A percentile compares a stretch with the other conserved stretches of the same genome.
phyloP scores from a whole-genome alignment of 768 basidiomycete species.

The Mycena maculata region DNA sequence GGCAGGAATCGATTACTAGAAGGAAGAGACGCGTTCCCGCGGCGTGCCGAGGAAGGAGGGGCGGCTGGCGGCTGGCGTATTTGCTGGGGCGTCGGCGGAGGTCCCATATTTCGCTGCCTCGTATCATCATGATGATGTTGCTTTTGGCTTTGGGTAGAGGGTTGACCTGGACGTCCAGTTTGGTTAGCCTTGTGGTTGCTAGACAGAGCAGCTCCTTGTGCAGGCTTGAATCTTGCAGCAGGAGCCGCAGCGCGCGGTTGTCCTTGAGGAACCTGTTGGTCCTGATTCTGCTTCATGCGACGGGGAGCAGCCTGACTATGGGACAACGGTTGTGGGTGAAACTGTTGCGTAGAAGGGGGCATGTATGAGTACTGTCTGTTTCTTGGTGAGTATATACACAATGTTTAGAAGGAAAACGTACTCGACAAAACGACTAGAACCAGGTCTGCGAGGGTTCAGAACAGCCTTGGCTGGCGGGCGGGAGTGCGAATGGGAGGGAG shows the following conservation, averaged over 20 bases:
- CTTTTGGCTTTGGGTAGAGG: slow-evolving; percentile 27
- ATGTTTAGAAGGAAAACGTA: slow-evolving; percentile 33
- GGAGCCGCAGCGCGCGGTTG: slow-evolving; percentile 36
- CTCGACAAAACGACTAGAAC: slow-evolving; percentile 64
- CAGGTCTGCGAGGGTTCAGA: slow-evolving; percentile 53
- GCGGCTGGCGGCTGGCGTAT: slow-evolving; percentile 41
- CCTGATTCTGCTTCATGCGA: slow-evolving; percentile 43
- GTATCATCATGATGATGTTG: slow-evolving; percentile 36
- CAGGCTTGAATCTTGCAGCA: slow-evolving; percentile 41
- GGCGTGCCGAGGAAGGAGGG: slow-evolving; percentile 30
- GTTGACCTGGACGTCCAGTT: slow-evolving; percentile 14
- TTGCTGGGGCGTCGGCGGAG: slow-evolving; percentile 63
- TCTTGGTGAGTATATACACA: slow-evolving; percentile 38
- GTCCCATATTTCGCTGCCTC: slow-evolving; percentile 57
- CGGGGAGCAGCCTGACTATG: slow-evolving; percentile 58
- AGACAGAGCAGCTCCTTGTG: slow-evolving; percentile 28
- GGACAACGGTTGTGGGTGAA: slow-evolving; percentile 51
- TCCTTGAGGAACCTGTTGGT: slow-evolving; percentile 38
- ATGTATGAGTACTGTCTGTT: slow-evolving; percentile 77
- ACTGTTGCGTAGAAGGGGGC: slow-evolving; percentile 58
- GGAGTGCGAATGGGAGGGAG: slow-evolving; percentile 39
- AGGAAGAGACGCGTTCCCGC: slow-evolving; percentile 18
- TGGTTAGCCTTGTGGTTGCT: slow-evolving; percentile 32
- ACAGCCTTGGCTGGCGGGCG: slow-evolving; percentile 38
- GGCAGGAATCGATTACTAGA: slow-evolving; percentile 45